A percentile compares a stretch with the other conserved stretches of the same genome.
Conservation (phyloP, 306 rosid species). For the Acacia acuminata region DNA sequence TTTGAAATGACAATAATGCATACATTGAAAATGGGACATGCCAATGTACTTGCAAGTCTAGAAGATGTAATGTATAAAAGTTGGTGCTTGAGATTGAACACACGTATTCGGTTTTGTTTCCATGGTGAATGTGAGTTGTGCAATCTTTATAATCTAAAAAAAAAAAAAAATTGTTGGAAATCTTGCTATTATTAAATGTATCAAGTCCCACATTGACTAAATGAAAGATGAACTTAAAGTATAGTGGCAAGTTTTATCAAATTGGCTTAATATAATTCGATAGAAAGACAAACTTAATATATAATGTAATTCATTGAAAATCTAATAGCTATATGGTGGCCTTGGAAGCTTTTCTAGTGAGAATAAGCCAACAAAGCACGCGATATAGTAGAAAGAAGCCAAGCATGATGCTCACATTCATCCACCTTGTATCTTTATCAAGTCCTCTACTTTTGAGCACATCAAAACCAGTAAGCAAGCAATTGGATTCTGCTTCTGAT, state of each 20-base stretch:
- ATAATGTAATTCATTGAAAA: too few relatives aligned
- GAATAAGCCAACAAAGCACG: constrained; percentile 75
- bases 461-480: constrained; percentile 63
- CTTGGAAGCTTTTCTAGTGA: constrained; percentile 64
- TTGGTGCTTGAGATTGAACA: neutral
- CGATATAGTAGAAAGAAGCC: constrained; percentile 80
- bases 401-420: constrained; percentile 73
- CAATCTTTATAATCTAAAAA: neutral
- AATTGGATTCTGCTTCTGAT: neutral
- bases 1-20: too few relatives aligned
- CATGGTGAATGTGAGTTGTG: neutral
- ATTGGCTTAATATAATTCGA: too few relatives aligned
- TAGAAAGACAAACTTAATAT: too few relatives aligned
- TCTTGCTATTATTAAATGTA: neutral
- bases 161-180: too few relatives aligned
- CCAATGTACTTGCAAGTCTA: too few relatives aligned
- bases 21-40: too few relatives aligned
- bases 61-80: neutral
- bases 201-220: too few relatives aligned
- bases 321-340: constrained; percentile 42
- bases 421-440: constrained; percentile 69
- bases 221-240: too few relatives aligned
- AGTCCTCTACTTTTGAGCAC: constrained; percentile 81
- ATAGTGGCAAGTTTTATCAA: too few relatives aligned
- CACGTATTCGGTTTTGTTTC: neutral